These are phyloP conservation scores for Capronia epimyces DNA, from an alignment of 2,329 filamentous ascomycete genomes.

Conservation along the genomic window DNA sequence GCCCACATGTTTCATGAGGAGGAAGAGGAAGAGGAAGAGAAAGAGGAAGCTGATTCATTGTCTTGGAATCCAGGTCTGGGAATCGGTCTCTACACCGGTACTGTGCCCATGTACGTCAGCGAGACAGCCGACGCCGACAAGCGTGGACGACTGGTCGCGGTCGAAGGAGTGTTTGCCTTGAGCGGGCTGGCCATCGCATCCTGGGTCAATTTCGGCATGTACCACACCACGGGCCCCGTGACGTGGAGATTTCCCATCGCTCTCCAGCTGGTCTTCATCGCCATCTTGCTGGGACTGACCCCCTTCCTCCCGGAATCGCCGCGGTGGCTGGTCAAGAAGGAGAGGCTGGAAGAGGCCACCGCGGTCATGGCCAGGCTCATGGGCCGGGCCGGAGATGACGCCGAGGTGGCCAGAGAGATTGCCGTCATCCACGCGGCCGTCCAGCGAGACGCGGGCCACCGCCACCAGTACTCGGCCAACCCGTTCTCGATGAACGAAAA, in stretches of 20 bases:
- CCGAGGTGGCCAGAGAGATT: too few species aligned
- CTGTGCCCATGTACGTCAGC: conserved; percentile 40
- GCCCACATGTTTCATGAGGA: too few species aligned
- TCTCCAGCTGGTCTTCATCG: conserved; percentile 51
- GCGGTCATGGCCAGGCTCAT: too few species aligned
- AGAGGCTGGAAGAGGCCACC: neutral
- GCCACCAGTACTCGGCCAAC: too few species aligned
- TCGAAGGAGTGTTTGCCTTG: conserved; percentile 48
- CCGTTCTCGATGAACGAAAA: too few species aligned
- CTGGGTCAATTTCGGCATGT: conserved; percentile 49
- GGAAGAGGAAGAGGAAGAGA: too few species aligned
- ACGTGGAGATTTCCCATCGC: conserved; percentile 55
- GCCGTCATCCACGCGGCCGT: too few species aligned
- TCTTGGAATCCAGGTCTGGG: conserved; percentile 38
- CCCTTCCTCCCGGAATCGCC: conserved; percentile 45
- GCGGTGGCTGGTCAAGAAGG: conserved; percentile 53
- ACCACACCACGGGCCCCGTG: conserved; percentile 46
- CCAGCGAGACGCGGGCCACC: too few species aligned
- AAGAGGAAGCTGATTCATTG: too few species aligned
- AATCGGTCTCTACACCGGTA: conserved; percentile 35
- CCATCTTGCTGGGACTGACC: conserved; percentile 44
- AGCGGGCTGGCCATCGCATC: conserved; percentile 46
- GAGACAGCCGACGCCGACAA: conserved; percentile 48
- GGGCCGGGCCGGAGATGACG: too few species aligned
- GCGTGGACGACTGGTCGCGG: conserved; percentile 50